phyloP scores from a whole-genome alignment of 1,284 basidiomycete genomes.

The Pyrrhoderma noxium region DNA sequence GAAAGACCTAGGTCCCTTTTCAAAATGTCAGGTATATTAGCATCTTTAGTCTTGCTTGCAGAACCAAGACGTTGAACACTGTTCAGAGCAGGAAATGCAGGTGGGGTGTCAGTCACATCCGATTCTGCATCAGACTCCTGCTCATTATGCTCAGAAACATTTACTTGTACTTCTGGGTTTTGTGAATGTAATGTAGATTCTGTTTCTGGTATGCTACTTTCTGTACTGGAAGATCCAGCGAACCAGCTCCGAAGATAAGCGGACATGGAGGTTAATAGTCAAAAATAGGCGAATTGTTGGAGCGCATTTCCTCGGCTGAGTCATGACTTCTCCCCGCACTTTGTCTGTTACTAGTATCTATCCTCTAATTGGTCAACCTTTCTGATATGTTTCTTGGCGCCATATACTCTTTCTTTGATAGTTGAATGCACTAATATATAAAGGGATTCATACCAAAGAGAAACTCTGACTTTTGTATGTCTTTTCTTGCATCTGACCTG shows the following conservation, averaged over 20 bases:
- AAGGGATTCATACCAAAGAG: too few species aligned
- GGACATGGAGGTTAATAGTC: slow-evolving; percentile 7
- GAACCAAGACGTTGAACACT: slow-evolving; percentile 67
- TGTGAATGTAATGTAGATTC: neutral
- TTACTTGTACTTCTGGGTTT: slow-evolving; percentile 10
- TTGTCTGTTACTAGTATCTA: too few species aligned
- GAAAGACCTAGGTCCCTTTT: too few species aligned
- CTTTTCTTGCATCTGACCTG: too few species aligned
- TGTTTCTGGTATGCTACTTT: neutral
- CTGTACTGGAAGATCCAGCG: neutral
- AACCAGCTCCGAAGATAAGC: slow-evolving; percentile 16
- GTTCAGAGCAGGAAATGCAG: slow-evolving; percentile 75
- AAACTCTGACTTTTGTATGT: too few species aligned
- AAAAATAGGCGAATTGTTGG: neutral
- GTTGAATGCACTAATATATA: too few species aligned
- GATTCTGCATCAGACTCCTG: slow-evolving; percentile 42
- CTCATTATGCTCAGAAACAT: slow-evolving; percentile 25
- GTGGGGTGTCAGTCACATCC: slow-evolving; percentile 53
- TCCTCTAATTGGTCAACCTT: too few species aligned
- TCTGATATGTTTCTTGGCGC: too few species aligned
- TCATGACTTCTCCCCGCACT: too few species aligned
- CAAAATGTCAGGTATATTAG: slow-evolving; percentile 35
- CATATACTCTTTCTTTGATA: too few species aligned
- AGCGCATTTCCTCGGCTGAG: too few species aligned
- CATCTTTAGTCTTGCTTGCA: neutral